Conservation (phyloP, 2,329 filamentous ascomycete species). For the Ascochyta fabae region DNA sequence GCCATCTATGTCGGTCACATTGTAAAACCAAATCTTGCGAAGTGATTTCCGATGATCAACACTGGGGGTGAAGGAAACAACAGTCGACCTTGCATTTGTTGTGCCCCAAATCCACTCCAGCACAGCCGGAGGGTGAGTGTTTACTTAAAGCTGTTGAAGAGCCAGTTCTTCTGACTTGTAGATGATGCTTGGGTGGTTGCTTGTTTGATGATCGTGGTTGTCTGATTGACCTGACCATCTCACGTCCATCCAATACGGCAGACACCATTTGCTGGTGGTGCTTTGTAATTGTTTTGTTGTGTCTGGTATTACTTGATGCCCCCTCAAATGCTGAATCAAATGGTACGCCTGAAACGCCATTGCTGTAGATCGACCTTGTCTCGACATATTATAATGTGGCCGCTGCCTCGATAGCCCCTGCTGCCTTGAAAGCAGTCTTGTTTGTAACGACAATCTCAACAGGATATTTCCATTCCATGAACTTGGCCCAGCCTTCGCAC, state of each 20-base stretch:
- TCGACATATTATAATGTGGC: constrained; percentile 45
- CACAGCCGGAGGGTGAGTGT: too few species aligned
- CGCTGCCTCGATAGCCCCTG: constrained; percentile 56
- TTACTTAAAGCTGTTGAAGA: too few species aligned
- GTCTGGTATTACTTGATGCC: not conserved
- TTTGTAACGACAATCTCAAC: constrained; percentile 71
- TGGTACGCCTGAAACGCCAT: constrained; percentile 14
- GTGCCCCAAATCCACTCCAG: too few species aligned
- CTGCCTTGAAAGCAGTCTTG: constrained; percentile 54
- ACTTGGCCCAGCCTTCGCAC: constrained; percentile 83
- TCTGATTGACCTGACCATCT: not conserved
- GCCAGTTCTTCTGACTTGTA: not conserved
- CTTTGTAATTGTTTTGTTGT: not conserved
- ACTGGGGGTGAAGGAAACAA: not conserved
- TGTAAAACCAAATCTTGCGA: not conserved
- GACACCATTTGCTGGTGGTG: not conserved
- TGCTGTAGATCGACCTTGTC: constrained; percentile 5
- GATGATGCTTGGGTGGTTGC: not conserved
- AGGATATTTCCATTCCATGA: constrained; percentile 93
- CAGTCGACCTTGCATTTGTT: not conserved
- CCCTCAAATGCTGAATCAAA: not conserved
- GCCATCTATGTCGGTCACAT: not conserved
- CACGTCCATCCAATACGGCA: not conserved
- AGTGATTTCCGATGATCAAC: not conserved
- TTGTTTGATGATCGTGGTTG: not conserved